Conservation (phyloP, 2,329 filamentous ascomycete genomes). For the Juglanconis oblonga region DNA sequence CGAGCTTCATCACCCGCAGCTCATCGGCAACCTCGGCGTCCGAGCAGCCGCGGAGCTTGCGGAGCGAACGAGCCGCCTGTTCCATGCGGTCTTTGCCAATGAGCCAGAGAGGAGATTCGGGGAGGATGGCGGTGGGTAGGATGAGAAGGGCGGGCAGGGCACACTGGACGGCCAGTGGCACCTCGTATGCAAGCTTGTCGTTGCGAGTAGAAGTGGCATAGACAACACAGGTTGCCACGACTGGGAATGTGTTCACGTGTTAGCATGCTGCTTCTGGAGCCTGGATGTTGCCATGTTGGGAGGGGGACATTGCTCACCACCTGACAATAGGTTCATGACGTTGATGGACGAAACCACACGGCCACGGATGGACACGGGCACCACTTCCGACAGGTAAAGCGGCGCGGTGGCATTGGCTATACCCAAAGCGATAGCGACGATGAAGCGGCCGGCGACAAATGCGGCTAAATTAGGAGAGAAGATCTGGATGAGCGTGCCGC, state of each 20-base stretch:
- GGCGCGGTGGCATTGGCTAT: constrained; percentile 32
- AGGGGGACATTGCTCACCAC: constrained; percentile 6
- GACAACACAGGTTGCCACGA: constrained; percentile 32
- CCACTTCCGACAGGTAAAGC: constrained; percentile 34
- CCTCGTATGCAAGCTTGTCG: constrained; percentile 29
- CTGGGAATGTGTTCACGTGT: constrained; percentile 4
- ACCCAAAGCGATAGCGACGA: constrained; percentile 26
- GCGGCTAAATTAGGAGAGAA: constrained; percentile 32
- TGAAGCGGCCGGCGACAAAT: constrained; percentile 31
- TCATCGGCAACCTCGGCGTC: constrained; percentile 30
- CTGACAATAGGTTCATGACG: constrained; percentile 22
- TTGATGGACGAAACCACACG: constrained; percentile 22
- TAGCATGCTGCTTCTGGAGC: neutral
- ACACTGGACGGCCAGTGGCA: constrained; percentile 34
- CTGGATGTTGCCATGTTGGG: neutral
- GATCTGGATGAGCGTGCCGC: constrained; percentile 32
- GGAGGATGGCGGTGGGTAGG: constrained; percentile 27
- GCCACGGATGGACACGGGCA: constrained; percentile 21
- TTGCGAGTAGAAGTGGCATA: constrained; percentile 26
- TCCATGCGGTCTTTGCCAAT: constrained; percentile 27
- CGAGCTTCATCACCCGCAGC: constrained; percentile 28
- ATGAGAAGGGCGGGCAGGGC: constrained; percentile 30
- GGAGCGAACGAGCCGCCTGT: constrained; percentile 28
- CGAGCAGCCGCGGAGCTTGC: constrained; percentile 29
- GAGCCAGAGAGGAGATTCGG: constrained; percentile 34